Conservation (phyloP, 140 eudicot species). For the Flaveria floridana region DNA sequence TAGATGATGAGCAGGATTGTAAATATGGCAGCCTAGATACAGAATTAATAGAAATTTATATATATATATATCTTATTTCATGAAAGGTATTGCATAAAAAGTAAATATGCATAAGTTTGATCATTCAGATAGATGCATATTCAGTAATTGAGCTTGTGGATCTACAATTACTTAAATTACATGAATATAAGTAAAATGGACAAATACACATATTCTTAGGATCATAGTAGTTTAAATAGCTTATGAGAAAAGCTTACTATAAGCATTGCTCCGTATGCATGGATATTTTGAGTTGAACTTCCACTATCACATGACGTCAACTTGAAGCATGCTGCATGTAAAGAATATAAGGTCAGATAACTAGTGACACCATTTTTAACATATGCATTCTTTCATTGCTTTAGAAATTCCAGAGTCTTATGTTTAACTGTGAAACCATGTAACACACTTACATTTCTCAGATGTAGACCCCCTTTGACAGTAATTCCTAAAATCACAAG, state of each 20-base stretch:
- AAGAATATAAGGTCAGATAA: conserved; percentile 19
- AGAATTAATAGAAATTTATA: not conserved
- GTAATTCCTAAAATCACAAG: conserved; percentile 58
- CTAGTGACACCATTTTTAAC: not conserved
- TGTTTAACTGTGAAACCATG: conserved; percentile 11
- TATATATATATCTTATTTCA: conserved; percentile 3
- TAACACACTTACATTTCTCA: conserved; percentile 61
- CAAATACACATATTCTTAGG: not conserved
- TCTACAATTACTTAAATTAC: not conserved
- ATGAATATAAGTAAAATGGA: not conserved
- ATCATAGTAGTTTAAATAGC: not conserved
- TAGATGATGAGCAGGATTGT: conserved; percentile 74
- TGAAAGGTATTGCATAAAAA: conserved; percentile 16
- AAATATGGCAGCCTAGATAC: conserved; percentile 68
- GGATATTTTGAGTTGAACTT: conserved; percentile 72
- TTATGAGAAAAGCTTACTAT: conserved; percentile 52
- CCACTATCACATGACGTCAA: conserved; percentile 63
- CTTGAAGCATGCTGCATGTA: conserved; percentile 79
- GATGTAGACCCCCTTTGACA: conserved; percentile 76
- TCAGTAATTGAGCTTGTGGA: not conserved
- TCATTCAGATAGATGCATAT: conserved; percentile 12
- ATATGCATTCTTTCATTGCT: conserved; percentile 6
- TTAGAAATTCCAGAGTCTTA: not conserved
- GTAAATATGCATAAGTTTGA: not conserved
- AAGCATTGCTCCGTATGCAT: conserved; percentile 87